Conservation (phyloP, 2,329 filamentous ascomycete species). For the Bipolaris sorokiniana region DNA sequence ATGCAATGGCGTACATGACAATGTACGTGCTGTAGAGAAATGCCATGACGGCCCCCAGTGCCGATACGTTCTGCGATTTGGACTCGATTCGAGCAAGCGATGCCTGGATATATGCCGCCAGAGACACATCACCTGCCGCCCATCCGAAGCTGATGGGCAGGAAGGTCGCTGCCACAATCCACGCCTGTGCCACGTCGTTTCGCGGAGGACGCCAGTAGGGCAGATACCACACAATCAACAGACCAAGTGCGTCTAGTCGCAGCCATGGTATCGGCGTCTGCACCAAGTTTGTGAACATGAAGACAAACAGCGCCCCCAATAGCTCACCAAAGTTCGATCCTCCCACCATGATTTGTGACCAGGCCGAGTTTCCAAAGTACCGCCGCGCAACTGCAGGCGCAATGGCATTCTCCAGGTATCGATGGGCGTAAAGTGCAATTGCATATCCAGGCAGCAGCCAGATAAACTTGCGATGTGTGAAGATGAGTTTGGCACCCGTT, state of each 20-base stretch:
- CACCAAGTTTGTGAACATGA: conserved; percentile 57
- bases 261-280: conserved; percentile 60
- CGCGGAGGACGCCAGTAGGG: conserved; percentile 54
- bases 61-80: conserved; percentile 55
- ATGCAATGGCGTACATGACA: conserved; percentile 55
- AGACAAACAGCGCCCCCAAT: conserved; percentile 56
- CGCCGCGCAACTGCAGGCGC: conserved; percentile 55
- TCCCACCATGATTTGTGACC: conserved; percentile 59
- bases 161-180: conserved; percentile 56
- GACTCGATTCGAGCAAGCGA: conserved; percentile 55
- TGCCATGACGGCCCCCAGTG: conserved; percentile 59
- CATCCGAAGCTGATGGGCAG: conserved; percentile 56
- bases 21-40: conserved; percentile 60
- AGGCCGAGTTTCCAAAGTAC: conserved; percentile 57
- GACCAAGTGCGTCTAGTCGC: conserved; percentile 54
- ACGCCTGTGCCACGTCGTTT: conserved; percentile 53
- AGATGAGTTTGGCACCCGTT: conserved; percentile 56
- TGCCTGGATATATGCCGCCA: conserved; percentile 60
- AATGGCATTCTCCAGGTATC: conserved; percentile 59
- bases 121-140: conserved; percentile 60
- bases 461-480: conserved; percentile 56
- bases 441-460: conserved; percentile 60
- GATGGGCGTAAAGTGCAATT: conserved; percentile 57
- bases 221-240: conserved; percentile 58
- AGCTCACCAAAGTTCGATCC: conserved; percentile 60